Conservation (phyloP, 1,284 basidiomycete genomes). For the Cystobasidiaceae sp. region DNA sequence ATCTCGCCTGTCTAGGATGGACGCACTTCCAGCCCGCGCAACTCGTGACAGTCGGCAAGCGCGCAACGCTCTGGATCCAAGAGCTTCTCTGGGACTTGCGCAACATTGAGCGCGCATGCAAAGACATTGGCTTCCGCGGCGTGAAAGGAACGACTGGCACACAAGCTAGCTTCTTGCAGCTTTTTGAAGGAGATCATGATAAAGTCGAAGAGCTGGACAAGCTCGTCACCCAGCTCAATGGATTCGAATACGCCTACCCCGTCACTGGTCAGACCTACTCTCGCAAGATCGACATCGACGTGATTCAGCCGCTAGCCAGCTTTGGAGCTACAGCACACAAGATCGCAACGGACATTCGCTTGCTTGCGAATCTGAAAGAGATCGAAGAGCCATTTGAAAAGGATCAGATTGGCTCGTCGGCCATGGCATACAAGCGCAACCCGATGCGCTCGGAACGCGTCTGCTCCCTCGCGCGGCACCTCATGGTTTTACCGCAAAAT, state of each 20-base stretch:
- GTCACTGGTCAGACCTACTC: constrained; percentile 99
- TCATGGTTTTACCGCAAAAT: constrained; percentile 90
- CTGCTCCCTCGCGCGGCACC: constrained; percentile 86
- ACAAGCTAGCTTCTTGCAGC: constrained; percentile 87
- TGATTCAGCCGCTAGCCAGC: constrained; percentile 79
- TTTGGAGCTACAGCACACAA: constrained; percentile 96
- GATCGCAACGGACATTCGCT: constrained; percentile 89
- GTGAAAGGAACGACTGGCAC: constrained; percentile 99
- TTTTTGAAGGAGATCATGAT: constrained; percentile 87
- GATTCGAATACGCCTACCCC: constrained; percentile 91
- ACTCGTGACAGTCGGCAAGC: constrained; percentile 97
- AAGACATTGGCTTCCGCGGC: constrained; percentile 94
- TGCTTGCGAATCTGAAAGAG: constrained; percentile 93
- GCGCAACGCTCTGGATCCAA: constrained; percentile 96
- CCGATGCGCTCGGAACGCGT: constrained; percentile 98
- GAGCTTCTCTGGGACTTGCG: constrained; percentile 95
- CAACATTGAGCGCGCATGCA: constrained; percentile 82
- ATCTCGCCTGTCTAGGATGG: constrained; percentile 66
- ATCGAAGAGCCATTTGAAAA: constrained; percentile 98
- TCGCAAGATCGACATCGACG: constrained; percentile 93
- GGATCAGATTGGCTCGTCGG: constrained; percentile 83
- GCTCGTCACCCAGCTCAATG: constrained; percentile 81
- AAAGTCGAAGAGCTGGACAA: constrained; percentile 91
- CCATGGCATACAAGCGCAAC: constrained; percentile 99
- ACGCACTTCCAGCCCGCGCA: constrained; percentile 99